Evolutionary conservation across 345 rosid genomes (phyloP).

Genomic region (Streptanthus diversifolius): DNA sequence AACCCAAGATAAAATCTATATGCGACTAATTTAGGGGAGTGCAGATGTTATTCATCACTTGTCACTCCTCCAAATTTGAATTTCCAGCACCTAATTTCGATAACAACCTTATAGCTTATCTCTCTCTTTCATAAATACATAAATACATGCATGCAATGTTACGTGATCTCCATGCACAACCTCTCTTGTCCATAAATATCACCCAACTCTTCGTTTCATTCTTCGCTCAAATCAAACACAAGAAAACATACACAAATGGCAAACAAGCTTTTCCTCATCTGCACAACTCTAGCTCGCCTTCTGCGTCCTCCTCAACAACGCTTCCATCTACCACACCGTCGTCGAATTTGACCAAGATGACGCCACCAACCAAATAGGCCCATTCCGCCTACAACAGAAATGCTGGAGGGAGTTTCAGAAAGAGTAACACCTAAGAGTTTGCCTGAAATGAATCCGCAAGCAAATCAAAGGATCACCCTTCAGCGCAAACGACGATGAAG

Average conservation of each 20-base stretch:
- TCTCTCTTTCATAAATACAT: background rate
- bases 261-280: background rate
- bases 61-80: background rate
- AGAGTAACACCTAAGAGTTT: background rate
- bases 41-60: background rate
- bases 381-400: background rate
- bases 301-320: background rate
- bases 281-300: background rate
- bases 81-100: background rate
- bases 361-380: background rate
- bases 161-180: constrained; percentile 16
- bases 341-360: constrained; percentile 24
- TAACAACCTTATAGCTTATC: background rate
- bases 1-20: background rate
- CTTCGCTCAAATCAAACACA: background rate
- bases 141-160: background rate
- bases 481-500: background rate
- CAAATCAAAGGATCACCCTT: background rate
- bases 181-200: background rate
- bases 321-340: background rate
- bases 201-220: background rate
- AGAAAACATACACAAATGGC: background rate
- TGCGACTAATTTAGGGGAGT: background rate
- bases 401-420: constrained; percentile 23
- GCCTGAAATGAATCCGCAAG: background rate